Evolutionary conservation across 495 filamentous ascomycete genomes (phyloP).

Genomic region (Daldinia bambusicola): DNA sequence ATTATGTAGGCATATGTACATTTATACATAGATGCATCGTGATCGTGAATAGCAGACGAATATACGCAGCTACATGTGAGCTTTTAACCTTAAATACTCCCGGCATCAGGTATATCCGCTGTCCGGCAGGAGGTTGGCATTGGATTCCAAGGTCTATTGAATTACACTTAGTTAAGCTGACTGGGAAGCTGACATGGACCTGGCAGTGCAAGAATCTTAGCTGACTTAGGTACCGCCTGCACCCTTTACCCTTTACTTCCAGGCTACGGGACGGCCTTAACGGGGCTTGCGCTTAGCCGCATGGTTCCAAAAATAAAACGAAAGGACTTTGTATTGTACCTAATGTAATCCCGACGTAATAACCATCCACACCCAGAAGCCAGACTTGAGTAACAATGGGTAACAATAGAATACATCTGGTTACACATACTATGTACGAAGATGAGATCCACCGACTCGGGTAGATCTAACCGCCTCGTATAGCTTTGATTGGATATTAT

Average conservation of each 20-base stretch:
- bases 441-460: slow-evolving; percentile 1
- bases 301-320: slow-evolving; percentile 36
- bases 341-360: slow-evolving; percentile 31
- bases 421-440: background rate
- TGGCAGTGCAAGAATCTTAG: too few species aligned
- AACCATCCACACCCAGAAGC: background rate
- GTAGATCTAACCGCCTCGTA: slow-evolving; percentile 8
- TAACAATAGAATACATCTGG: background rate
- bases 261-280: too few species aligned
- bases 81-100: slow-evolving; percentile 33
- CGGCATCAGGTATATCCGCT: slow-evolving; percentile 26
- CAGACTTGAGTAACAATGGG: background rate
- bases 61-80: slow-evolving; percentile 3
- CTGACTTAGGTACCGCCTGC: too few species aligned
- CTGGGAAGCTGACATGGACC: too few species aligned
- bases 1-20: background rate
- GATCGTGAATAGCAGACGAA: background rate
- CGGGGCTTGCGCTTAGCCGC: slow-evolving; percentile 23
- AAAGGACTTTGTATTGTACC: too few species aligned
- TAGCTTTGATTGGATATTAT: slow-evolving; percentile 12
- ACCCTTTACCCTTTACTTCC: too few species aligned
- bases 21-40: too few species aligned
- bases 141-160: too few species aligned
- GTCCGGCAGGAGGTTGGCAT: background rate
- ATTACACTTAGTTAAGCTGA: too few species aligned